Conservation (phyloP, 2,329 filamentous ascomycete genomes). For the Colletotrichum sp. region DNA sequence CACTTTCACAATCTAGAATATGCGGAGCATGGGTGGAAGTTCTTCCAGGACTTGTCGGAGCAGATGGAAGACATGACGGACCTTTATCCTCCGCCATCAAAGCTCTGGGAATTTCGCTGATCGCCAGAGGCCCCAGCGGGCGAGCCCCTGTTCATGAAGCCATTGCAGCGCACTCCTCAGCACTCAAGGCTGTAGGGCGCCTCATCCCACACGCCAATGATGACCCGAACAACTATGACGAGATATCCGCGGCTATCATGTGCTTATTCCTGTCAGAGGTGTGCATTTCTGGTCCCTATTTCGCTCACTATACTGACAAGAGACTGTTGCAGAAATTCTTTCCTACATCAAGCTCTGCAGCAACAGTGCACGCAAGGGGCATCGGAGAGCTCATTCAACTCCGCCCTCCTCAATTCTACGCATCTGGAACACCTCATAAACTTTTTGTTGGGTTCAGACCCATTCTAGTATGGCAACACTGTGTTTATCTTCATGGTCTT, state of each 20-base stretch:
- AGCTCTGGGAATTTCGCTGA: conserved; percentile 35
- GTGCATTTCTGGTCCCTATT: neutral
- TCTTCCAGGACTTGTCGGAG: conserved; percentile 32
- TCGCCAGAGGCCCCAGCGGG: conserved; percentile 24
- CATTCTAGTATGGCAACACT: conserved; percentile 32
- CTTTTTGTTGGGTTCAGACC: conserved; percentile 46
- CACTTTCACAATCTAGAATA: conserved; percentile 35
- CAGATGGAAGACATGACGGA: conserved; percentile 16
- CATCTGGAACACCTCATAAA: conserved; percentile 36
- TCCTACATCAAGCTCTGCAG: conserved; percentile 28
- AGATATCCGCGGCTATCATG: conserved; percentile 37
- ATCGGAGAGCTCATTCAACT: conserved; percentile 37
- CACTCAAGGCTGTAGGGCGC: conserved; percentile 31
- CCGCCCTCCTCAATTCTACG: conserved; percentile 32
- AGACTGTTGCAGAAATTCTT: conserved; percentile 30
- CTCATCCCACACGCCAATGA: conserved; percentile 14
- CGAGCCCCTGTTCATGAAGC: conserved; percentile 27
- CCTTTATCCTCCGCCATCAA: conserved; percentile 34
- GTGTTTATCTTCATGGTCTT: neutral
- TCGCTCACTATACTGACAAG: fast-evolving
- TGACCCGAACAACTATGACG: conserved; percentile 19
- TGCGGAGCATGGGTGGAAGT: conserved; percentile 46
- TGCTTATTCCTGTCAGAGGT: conserved; percentile 37
- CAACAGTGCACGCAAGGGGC: conserved; percentile 37
- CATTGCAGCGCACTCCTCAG: conserved; percentile 31